These are phyloP conservation scores for Pelargonium citronellum DNA, from an alignment of 441 rosid genomes.

Conservation along the genomic window DNA sequence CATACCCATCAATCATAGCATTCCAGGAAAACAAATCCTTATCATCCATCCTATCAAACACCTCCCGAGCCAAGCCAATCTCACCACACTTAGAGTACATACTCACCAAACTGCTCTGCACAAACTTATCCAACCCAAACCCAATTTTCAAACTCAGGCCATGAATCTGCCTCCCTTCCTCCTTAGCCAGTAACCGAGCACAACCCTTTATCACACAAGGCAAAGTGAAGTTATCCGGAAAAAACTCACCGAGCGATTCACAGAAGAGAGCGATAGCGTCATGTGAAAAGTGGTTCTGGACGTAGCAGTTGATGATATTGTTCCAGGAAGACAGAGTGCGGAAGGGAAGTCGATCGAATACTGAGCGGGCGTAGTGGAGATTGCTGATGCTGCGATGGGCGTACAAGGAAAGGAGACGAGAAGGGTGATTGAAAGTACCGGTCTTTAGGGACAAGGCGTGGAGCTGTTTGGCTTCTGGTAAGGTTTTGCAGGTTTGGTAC, in stretches of 20 bases:
- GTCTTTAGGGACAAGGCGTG: conserved; percentile 43
- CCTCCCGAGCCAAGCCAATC: conserved; percentile 35
- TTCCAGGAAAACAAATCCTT: conserved; percentile 49
- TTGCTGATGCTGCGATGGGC: no score
- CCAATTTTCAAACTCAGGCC: conserved; percentile 43
- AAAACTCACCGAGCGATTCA: conserved; percentile 21
- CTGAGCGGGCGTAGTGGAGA: no score
- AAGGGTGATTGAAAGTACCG: conserved; percentile 30
- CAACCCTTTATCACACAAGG: conserved; percentile 48
- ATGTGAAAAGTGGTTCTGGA: conserved; percentile 40
- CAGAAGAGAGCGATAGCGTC: conserved; percentile 38
- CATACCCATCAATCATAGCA: conserved; percentile 43
- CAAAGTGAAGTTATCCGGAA: conserved; percentile 42
- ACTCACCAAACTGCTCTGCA: conserved; percentile 46
- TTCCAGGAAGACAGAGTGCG: conserved; percentile 39
- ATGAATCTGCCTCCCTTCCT: conserved; percentile 49
- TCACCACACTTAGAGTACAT: conserved; percentile 37
- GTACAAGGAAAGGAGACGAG: neutral
- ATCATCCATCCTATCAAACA: conserved; percentile 38
- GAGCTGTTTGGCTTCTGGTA: conserved; percentile 33
- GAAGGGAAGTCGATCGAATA: conserved; percentile 21
- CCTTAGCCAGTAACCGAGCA: conserved; percentile 32
- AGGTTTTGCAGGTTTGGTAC: conserved; percentile 31
- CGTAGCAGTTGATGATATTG: conserved; percentile 39
- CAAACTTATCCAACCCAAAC: conserved; percentile 38